Conservation (phyloP, 441 rosid species). For the Populus hybrid region DNA sequence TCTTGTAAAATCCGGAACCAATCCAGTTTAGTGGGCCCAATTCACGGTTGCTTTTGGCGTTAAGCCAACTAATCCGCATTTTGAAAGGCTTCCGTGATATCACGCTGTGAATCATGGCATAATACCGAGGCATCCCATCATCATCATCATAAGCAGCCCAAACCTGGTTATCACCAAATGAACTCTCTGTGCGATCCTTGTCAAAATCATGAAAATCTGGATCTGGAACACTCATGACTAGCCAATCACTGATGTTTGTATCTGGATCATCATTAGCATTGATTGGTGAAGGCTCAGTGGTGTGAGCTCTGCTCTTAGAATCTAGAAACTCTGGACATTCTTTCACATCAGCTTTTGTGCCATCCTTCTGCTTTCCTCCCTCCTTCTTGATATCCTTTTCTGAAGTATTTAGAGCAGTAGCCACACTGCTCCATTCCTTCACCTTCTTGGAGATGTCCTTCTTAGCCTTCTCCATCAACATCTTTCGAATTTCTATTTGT, state of each 20-base stretch:
- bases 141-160: slow-evolving; percentile 95
- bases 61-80: slow-evolving; percentile 90
- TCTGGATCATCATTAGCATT: slow-evolving; percentile 15
- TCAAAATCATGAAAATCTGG: slow-evolving; percentile 90
- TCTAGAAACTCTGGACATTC: slow-evolving; percentile 13
- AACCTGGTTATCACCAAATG: slow-evolving; percentile 70
- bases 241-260: slow-evolving; percentile 16
- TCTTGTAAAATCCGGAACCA: slow-evolving; percentile 72
- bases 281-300: slow-evolving; percentile 13
- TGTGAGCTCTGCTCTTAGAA: slow-evolving; percentile 15
- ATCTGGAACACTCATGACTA: slow-evolving; percentile 68
- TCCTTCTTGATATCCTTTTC: slow-evolving; percentile 19
- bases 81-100: slow-evolving; percentile 64
- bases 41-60: slow-evolving; percentile 65
- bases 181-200: slow-evolving; percentile 58
- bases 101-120: slow-evolving; percentile 76
- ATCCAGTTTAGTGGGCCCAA: slow-evolving; percentile 69
- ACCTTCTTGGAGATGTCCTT: slow-evolving; percentile 40
- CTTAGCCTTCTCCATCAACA: slow-evolving; percentile 49
- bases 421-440: slow-evolving; percentile 26
- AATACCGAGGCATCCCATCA: slow-evolving; percentile 91
- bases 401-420: slow-evolving; percentile 13
- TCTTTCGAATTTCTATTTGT: slow-evolving; percentile 42
- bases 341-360: slow-evolving; percentile 12
- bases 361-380: slow-evolving; percentile 30